phyloP scores from a whole-genome alignment of 2,329 filamentous ascomycete species.

The Penicillium occitanis region DNA sequence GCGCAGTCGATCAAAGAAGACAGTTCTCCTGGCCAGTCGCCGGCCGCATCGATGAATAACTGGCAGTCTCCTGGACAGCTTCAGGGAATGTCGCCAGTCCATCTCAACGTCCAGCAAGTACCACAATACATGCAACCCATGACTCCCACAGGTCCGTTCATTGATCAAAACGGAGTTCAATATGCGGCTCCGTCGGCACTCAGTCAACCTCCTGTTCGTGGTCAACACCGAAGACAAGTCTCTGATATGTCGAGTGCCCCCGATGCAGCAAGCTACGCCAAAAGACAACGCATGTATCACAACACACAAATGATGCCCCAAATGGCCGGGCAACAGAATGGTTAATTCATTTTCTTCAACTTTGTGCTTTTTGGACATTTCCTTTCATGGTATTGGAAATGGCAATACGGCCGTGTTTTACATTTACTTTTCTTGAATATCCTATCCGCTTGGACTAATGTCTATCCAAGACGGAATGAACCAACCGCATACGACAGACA shows the following conservation, averaged over 20 bases:
- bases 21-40: constrained; percentile 62
- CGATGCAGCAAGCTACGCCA: constrained; percentile 54
- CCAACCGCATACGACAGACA: constrained; percentile 11
- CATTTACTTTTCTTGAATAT: background rate
- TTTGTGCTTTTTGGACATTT: constrained; percentile 1
- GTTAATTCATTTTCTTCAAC: constrained; percentile 11
- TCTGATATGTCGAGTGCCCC: constrained; percentile 60
- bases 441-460: constrained; percentile 14
- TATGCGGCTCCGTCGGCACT: constrained; percentile 41
- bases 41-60: constrained; percentile 57
- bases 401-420: background rate
- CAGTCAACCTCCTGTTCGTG: constrained; percentile 32
- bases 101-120: constrained; percentile 43
- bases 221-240: constrained; percentile 57
- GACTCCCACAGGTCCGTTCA: constrained; percentile 39
- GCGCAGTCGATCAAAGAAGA: constrained; percentile 62
- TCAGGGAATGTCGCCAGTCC: constrained; percentile 58
- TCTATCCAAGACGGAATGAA: constrained; percentile 6
- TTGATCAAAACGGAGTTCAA: constrained; percentile 43
- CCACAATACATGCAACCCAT: constrained; percentile 43
- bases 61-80: constrained; percentile 65
- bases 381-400: constrained; percentile 1
- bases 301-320: constrained; percentile 49
- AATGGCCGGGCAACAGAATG: constrained; percentile 37
- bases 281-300: constrained; percentile 60